Evolutionary conservation across 2,329 filamentous ascomycete genomes (phyloP).

Genomic region (Cytospora paraplurivora): DNA sequence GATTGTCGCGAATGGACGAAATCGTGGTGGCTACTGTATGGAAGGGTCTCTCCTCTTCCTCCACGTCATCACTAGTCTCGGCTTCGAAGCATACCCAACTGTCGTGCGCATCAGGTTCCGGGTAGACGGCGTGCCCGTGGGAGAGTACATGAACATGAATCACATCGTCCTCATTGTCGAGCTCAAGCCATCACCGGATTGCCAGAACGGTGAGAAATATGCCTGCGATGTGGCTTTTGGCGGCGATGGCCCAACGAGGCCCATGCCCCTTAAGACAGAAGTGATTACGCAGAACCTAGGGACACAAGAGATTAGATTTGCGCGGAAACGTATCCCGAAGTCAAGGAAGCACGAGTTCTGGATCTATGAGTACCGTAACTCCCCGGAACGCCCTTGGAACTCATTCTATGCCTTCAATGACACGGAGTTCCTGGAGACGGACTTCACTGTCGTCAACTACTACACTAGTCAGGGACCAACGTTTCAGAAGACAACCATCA

Average conservation of each 20-base stretch:
- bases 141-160: constrained; percentile 43
- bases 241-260: constrained; percentile 59
- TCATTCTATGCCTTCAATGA: constrained; percentile 67
- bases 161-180: constrained; percentile 66
- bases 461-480: constrained; percentile 51
- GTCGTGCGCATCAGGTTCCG: constrained; percentile 54
- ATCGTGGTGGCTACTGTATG: constrained; percentile 63
- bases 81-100: constrained; percentile 40
- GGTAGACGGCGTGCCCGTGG: constrained; percentile 42
- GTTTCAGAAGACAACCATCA: constrained; percentile 56
- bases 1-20: constrained; percentile 45
- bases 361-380: constrained; percentile 64
- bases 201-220: constrained; percentile 47
- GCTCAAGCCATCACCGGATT: constrained; percentile 39
- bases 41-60: constrained; percentile 57
- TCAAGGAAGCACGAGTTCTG: constrained; percentile 52
- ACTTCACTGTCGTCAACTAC: constrained; percentile 64
- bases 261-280: constrained; percentile 54
- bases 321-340: constrained; percentile 50
- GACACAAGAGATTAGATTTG: constrained; percentile 57
- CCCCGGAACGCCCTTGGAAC: constrained; percentile 53
- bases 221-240: constrained; percentile 67
- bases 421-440: constrained; percentile 61
- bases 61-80: constrained; percentile 34
- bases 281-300: constrained; percentile 52